Percentiles rank a stretch among this genome's conserved stretches.
Evolutionary conservation across 2,329 filamentous ascomycete genomes (phyloP).

Genomic region (Hypoxylon sp.): DNA sequence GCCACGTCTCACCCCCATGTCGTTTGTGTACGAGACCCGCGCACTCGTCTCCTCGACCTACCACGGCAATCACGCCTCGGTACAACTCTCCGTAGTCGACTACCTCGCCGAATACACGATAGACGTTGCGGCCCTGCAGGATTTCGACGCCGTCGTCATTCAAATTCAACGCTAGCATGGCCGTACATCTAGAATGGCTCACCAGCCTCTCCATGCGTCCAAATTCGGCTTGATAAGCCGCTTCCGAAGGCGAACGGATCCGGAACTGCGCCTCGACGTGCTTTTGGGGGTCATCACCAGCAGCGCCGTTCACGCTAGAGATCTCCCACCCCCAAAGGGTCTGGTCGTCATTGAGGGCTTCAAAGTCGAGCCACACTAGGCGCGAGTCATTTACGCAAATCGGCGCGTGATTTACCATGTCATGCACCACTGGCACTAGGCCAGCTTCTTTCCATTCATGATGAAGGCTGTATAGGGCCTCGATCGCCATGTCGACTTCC

Average conservation of each 20-base stretch:
- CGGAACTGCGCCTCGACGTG: constrained; percentile 30
- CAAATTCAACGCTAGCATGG: constrained; percentile 44
- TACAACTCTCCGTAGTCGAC: constrained; percentile 53
- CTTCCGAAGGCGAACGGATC: constrained; percentile 34
- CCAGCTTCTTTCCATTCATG: constrained; percentile 22
- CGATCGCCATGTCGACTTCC: constrained; percentile 51
- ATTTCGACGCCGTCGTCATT: constrained; percentile 47
- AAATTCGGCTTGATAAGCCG: constrained; percentile 42
- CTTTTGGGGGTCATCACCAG: constrained; percentile 28
- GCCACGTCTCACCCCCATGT: constrained; percentile 35
- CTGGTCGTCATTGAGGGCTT: neutral
- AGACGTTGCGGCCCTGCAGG: constrained; percentile 54
- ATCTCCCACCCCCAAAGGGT: constrained; percentile 1
- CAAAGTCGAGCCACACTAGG: constrained; percentile 48
- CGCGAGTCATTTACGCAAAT: constrained; percentile 39
- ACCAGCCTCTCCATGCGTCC: constrained; percentile 48
- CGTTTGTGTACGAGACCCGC: constrained; percentile 48
- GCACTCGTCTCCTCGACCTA: constrained; percentile 44
- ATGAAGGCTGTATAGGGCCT: constrained; percentile 51
- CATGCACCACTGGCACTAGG: constrained; percentile 14
- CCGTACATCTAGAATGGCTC: constrained; percentile 46
- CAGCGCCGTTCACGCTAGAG: constrained; percentile 9
- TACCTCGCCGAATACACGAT: constrained; percentile 52
- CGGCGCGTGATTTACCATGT: constrained; percentile 34
- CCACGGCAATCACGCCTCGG: constrained; percentile 50